Evolutionary conservation across 352 stramenopile species (phyloP).

Genomic region (Pythium myriotylum): DNA sequence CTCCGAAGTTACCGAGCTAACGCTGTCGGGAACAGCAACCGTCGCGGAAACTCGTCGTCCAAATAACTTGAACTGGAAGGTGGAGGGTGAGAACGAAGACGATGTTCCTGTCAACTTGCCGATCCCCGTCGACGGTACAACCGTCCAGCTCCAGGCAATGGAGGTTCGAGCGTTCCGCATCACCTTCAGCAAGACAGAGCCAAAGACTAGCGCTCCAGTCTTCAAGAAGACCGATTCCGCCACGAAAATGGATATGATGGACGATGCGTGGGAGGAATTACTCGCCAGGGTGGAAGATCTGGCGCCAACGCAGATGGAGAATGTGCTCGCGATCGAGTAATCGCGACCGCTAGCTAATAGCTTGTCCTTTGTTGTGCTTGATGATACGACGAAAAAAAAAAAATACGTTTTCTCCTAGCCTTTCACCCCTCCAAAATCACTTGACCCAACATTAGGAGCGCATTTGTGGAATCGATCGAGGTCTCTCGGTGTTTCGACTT

Average conservation of each 20-base stretch:
- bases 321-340: conserved; percentile 27
- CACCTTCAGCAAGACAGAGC: conserved; percentile 43
- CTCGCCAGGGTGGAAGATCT: conserved; percentile 3
- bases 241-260: conserved; percentile 17
- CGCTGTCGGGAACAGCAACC: conserved; percentile 84
- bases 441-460: too few species aligned
- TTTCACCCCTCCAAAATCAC: too few species aligned
- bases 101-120: conserved; percentile 26
- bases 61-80: conserved; percentile 66
- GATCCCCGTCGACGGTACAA: conserved; percentile 52
- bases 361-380: too few species aligned
- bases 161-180: conserved; percentile 94
- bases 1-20: conserved; percentile 84
- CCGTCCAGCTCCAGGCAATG: conserved; percentile 85
- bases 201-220: not conserved
- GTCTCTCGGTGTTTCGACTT: too few species aligned
- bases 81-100: conserved; percentile 31
- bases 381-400: too few species aligned
- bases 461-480: too few species aligned
- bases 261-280: conserved; percentile 21
- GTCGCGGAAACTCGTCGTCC: conserved; percentile 46
- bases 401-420: too few species aligned
- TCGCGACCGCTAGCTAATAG: too few species aligned
- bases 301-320: conserved; percentile 19
- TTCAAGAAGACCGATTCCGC: not conserved